phyloP scores from a whole-genome alignment of 2,329 filamentous ascomycete genomes.

The Hypoxylon sp. region DNA sequence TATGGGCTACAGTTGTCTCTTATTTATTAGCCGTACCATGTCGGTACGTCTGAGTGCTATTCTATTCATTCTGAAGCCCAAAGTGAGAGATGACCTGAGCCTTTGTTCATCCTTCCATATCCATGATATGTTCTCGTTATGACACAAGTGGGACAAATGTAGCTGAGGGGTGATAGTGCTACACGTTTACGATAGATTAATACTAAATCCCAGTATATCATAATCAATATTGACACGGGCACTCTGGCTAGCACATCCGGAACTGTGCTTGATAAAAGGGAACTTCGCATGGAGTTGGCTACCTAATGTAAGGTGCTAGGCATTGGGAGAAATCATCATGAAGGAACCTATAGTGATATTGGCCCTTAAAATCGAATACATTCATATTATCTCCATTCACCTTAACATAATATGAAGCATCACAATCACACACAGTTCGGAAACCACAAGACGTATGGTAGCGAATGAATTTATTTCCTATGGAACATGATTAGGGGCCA shows the following conservation, averaged over 20 bases:
- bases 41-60: not conserved
- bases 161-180: not conserved
- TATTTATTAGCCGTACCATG: not conserved
- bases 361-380: not conserved
- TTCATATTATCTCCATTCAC: not conserved
- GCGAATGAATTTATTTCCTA: conserved; percentile 44
- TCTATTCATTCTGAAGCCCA: not conserved
- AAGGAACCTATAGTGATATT: not conserved
- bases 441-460: conserved; percentile 8
- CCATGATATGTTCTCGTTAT: not conserved
- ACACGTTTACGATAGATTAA: not conserved
- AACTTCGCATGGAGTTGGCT: not conserved
- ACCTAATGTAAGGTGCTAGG: not conserved
- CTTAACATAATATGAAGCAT: not conserved
- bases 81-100: not conserved
- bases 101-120: not conserved
- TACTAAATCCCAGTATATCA: not conserved
- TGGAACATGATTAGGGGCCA: conserved; percentile 37
- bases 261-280: not conserved
- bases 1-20: not conserved
- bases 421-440: not conserved
- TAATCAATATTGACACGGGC: not conserved
- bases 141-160: not conserved
- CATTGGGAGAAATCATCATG: not conserved
- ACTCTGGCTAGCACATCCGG: not conserved